Conservation (phyloP, 78 protist genomes). For the Pigoraptor vietnamica region DNA sequence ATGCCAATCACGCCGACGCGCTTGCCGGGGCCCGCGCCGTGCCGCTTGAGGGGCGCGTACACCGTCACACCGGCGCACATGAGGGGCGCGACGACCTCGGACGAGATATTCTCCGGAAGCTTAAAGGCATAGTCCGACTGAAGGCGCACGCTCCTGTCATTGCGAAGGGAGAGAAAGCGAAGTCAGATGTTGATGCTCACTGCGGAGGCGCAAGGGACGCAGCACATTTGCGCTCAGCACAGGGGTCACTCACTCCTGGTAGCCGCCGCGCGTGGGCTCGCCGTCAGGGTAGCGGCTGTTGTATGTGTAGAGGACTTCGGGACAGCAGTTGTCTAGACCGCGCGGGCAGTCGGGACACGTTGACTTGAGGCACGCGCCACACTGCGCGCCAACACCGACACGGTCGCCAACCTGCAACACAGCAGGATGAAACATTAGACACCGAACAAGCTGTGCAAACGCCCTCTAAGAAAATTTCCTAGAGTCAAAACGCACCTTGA, state of each 20-base stretch:
- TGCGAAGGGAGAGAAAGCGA: conserved; percentile 2
- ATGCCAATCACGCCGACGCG: conserved; percentile 42
- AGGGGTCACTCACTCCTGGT: background rate
- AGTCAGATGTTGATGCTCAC: too few species aligned
- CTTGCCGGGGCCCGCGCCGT: conserved; percentile 10
- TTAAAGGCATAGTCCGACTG: conserved; percentile 11
- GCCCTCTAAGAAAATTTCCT: too few species aligned
- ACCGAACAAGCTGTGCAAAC: too few species aligned
- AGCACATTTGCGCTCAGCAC: too few species aligned
- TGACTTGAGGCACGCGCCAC: conserved; percentile 25
- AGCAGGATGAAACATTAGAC: too few species aligned
- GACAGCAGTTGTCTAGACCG: conserved; percentile 19
- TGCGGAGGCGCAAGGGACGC: too few species aligned
- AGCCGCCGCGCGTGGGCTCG: background rate
- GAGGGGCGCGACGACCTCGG: conserved; percentile 37
- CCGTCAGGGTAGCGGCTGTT: conserved; percentile 9
- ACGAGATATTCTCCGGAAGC: conserved; percentile 32
- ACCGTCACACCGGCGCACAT: conserved; percentile 64
- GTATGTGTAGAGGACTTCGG: background rate
- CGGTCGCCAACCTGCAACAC: conserved; percentile 27
- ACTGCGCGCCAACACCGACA: conserved; percentile 47
- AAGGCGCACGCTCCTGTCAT: conserved; percentile 19
- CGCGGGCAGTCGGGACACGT: conserved; percentile 23
- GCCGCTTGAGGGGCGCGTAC: conserved; percentile 23
- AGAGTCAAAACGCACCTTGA: background rate